Evolutionary conservation across 2,329 filamentous ascomycete species (phyloP), one percentile per base, ranked within the genome.

Genomic region (Colletotrichum liriopes): DNA sequence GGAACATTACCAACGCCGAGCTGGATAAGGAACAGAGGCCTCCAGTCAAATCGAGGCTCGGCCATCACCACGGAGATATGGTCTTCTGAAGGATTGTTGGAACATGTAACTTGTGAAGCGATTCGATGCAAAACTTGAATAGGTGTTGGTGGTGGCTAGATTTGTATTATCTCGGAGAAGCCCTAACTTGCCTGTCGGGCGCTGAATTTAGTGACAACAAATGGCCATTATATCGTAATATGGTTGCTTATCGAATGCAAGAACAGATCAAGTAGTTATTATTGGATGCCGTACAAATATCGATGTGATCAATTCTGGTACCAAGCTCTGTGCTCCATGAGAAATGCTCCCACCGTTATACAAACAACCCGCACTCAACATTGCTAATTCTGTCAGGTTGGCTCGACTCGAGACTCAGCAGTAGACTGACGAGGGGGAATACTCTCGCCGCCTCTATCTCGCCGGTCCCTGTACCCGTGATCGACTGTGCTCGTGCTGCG

Each of bases 21-120:
- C 32, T 3, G 9, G n/a, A 39, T 20, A 18, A 43, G 26, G 5
- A 49, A 37, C 9, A 8, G 11, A 45, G 18, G 20, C 35, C n/a
- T 39, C 49, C 18, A 20, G 29, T 47, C 23, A 4, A 23, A 29
- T 35, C 32, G 29, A 23, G 35, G 32, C 32, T 35, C 49, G 39
- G 49, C 23, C 49, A n/a, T 29, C 23, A 6, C 29, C 49, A n/a
- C 49, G 32, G 39, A 55, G 41, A 64, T 54, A 39, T 39, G 12
- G 18, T 29, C 8, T 68, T 37, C 26, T 16, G 12, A 47, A 18
- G 14, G n/a, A 26, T 29, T 23, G 20, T 32, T 20, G 41, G 18
- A 65, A 41, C 32, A 41, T 68, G 20, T 3, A 41, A 43, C 45
- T 41, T 65, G 23, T 12, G 20, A 65, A 41, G 39, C 18, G 29